These are phyloP conservation scores for Raphanus raphanistrum DNA, from an alignment of 345 rosid genomes.

Conservation along the genomic window DNA sequence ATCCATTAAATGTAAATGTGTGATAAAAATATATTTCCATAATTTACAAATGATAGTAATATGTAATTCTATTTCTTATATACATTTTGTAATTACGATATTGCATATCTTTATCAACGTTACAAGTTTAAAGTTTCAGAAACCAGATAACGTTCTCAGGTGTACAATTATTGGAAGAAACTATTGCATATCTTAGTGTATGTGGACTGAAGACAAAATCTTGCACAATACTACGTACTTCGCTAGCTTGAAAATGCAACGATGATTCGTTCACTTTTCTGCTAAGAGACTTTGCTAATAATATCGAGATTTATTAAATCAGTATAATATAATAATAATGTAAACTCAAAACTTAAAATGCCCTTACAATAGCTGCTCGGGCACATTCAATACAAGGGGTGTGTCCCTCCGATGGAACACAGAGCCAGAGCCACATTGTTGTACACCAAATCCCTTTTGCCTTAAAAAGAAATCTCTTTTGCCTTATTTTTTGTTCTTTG, in stretches of 20 bases:
- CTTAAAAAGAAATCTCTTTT: neutral
- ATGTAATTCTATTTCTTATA: neutral
- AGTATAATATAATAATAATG: neutral
- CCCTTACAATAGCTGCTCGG: constrained; percentile 32
- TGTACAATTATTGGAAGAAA: neutral
- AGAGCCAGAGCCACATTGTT: constrained; percentile 31
- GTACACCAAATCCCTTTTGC: constrained; percentile 28
- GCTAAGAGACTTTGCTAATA: neutral
- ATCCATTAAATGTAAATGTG: neutral
- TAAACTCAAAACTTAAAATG: constrained; percentile 17
- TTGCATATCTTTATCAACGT: neutral
- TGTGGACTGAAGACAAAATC: neutral
- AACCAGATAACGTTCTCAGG: neutral
- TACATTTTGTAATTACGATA: neutral
- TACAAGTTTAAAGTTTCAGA: neutral
- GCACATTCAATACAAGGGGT: constrained; percentile 15
- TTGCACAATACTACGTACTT: neutral
- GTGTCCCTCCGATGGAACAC: constrained; percentile 37
- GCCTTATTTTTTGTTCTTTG: neutral
- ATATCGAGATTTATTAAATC: neutral
- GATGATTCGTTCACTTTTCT: neutral
- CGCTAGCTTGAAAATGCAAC: constrained; percentile 5
- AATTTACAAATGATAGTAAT: neutral
- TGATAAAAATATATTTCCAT: neutral
- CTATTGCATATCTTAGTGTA: neutral